Evolutionary conservation across 2,329 filamentous ascomycete species (phyloP), one percentile per base, ranked within the genome.

Genomic region (Cercospora nicotianae): DNA sequence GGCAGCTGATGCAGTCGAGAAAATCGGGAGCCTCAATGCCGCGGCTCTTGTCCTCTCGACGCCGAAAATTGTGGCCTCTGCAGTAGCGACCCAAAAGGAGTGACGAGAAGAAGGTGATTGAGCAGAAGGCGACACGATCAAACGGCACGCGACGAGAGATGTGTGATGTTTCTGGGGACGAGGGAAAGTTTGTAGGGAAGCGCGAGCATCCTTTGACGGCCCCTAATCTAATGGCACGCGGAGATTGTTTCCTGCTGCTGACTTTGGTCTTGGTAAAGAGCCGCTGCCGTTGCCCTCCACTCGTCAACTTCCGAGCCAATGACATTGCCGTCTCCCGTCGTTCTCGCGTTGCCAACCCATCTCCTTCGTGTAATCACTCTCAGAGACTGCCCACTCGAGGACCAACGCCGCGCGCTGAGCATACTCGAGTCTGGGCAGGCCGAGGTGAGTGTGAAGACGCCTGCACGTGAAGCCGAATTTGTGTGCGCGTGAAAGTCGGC

Each of bases 261-360:
- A 59, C 55, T 59, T 59, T 59, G 28, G 28, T 36, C 28, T 51
- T 62, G 60, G 60, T 31, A 23, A 45, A 62, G 60, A 62, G 60
- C 60, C 60, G 60, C 60, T 62, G 39, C 60, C 60, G 60, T 42
- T 42, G 26, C 20, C 18, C 26, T 48, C 36, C 60, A 62, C 60
- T 42, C 33, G 26, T 16, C 60, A 48, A 18, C 39, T 48, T n/a
- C 39, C 39, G 60, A 30, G 36, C 60, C 55, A 59, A 59, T 59
- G 55, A 13, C 28, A 20, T 12, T 8, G 12, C 16, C 3, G 7
- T 20, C 2, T 26, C 23, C 12, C n/a, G 2, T 62, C 60, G 60
- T 62, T 62, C 23, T 62, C 60, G 60, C 60, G 60, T 62, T 33
- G 18, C 33, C 20, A 10, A n/a, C 20, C 20, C 55, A 18, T 33